A percentile compares a stretch with the other conserved stretches of the same genome.
Conservation (phyloP, 1,139 yeast genomes). For the Suhomyces terraborum region DNA sequence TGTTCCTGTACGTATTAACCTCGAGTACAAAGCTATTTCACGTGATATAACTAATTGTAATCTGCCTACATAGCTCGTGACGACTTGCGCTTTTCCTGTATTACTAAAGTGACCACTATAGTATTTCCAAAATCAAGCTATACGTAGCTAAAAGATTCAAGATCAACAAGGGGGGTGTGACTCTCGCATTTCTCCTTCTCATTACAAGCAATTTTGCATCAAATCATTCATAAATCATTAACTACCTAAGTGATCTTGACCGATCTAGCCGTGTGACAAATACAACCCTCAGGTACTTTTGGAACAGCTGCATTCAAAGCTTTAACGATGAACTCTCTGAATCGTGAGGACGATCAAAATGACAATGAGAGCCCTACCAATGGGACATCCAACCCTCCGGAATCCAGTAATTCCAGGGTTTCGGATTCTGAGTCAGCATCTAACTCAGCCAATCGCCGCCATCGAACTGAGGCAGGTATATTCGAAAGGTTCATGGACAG, state of each 20-base stretch:
- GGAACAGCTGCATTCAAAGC: not conserved
- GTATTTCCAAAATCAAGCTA: not conserved
- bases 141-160: too few relatives aligned
- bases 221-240: not conserved
- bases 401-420: not conserved
- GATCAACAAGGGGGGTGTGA: too few relatives aligned
- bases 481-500: constrained; percentile 22
- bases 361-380: not conserved
- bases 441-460: constrained; percentile 7
- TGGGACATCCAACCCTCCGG: not conserved
- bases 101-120: not conserved
- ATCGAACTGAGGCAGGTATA: constrained; percentile 16
- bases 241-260: not conserved
- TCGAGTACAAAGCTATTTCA: not conserved
- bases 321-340: not conserved
- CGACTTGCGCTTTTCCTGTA: constrained; percentile 1
- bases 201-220: too few relatives aligned
- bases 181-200: too few relatives aligned
- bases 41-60: not conserved
- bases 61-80: not conserved
- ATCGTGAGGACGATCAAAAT: not conserved
- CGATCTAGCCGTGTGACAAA: too few relatives aligned
- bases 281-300: too few relatives aligned
- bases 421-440: not conserved
- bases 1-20: not conserved